Base-by-base conservation (phyloP, 2,329 filamentous ascomycete genomes). In the Ophiocordyceps camponoti-rufipedis region DNA sequence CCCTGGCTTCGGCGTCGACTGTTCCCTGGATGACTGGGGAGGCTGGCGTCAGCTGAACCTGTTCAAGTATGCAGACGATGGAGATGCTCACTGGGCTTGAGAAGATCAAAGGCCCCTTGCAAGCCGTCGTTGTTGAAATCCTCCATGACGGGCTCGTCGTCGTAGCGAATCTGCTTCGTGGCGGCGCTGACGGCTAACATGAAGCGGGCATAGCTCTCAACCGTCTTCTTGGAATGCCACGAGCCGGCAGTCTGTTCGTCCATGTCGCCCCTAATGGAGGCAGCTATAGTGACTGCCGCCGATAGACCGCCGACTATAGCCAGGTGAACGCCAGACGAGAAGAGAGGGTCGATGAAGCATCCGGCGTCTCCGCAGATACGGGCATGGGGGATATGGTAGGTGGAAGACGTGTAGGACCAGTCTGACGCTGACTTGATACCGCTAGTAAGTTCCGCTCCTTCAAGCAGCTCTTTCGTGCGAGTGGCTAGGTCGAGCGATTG, bases 271-370 rank as follows among this genome's bases (percentile, higher is more conserved):
- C 55, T 54, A 5, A 59, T 55, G 0, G 59, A 51, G 0, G 68
- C 67, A 4, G 52, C 51, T 16, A 72, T 69, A 0, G 68, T 66
- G 1, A 55, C 55, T 1, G 67, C 68, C 0, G 70, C 68, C 1
- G 68, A 66, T 0, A 73, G 58, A 4, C 56, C 68, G 14, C 61
- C 55, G 0, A 56, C 48, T 0, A 71, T 33, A 1, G 69, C 69
- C 1, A 72, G 54, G 48, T 72, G 68, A 3, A 67, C 59, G 10
- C 68, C 68, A 0, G 67, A 71, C 0, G 65, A 68, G 54, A 71
- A 72, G 47, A 60, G 64, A 0, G 67, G 67, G 47, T 71, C 68
- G 47, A 71, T 68, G 49, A 72, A 72, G 49, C 61, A 65, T 1
- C 65, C 68, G 0, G 68, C 68, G 47, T 72, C 68, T 2, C 68